These are phyloP conservation scores for Pseudodiploospora longispora DNA, from an alignment of 2,329 filamentous ascomycete species.

Conservation along the genomic window DNA sequence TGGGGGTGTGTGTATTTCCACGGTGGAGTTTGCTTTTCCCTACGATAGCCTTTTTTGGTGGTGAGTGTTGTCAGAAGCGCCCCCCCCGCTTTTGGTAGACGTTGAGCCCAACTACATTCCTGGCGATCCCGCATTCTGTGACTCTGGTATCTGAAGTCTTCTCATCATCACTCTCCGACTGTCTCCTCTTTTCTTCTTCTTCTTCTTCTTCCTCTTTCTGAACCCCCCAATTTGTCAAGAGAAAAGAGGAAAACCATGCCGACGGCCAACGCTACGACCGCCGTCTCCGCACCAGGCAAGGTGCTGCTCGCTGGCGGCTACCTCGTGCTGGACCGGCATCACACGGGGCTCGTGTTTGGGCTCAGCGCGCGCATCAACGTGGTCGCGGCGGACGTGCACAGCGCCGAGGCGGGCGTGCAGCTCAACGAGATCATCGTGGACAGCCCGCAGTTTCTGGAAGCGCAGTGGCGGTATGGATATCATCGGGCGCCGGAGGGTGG, in stretches of 20 bases:
- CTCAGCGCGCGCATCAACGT: conserved; percentile 62
- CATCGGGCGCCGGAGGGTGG: conserved; percentile 60
- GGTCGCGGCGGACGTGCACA: conserved; percentile 47
- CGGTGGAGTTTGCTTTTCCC: too few species aligned
- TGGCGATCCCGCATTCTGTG: too few species aligned
- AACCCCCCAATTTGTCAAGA: not conserved
- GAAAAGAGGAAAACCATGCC: not conserved
- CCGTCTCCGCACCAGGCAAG: conserved; percentile 89
- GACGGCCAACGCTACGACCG: conserved; percentile 31
- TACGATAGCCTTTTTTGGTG: too few species aligned
- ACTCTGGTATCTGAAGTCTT: too few species aligned
- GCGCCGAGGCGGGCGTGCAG: conserved; percentile 52
- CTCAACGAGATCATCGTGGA: conserved; percentile 71
- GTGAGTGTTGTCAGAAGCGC: too few species aligned
- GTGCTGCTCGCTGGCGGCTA: conserved; percentile 93
- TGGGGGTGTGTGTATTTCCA: too few species aligned
- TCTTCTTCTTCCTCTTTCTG: not conserved
- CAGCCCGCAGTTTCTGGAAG: conserved; percentile 84
- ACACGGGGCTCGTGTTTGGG: conserved; percentile 68
- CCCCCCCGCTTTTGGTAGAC: too few species aligned
- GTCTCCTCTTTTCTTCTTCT: not conserved
- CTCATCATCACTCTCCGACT: too few species aligned
- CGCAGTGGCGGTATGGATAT: conserved; percentile 82
- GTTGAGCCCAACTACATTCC: too few species aligned
- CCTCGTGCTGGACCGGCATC: conserved; percentile 79